Base-by-base conservation (phyloP, 2,329 filamentous ascomycete species). In the Talaromyces sp. region DNA sequence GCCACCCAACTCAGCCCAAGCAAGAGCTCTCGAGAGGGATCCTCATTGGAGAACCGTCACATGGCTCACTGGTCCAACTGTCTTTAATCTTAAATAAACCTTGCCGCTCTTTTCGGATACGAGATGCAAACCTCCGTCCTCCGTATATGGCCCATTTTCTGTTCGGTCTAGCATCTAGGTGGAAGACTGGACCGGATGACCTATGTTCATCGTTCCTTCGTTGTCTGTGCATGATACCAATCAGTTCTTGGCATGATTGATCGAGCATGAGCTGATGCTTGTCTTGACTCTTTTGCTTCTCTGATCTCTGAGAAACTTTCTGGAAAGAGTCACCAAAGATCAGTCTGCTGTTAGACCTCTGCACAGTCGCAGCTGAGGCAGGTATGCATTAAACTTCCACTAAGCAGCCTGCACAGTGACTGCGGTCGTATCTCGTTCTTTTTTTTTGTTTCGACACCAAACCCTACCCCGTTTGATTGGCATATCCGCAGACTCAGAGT, bases 81-180 rank as follows among this genome's bases (percentile, higher is more conserved):
- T 34, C 36, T 38, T 22, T 36, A 56, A 58, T 29, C 34, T 22
- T 56, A 56, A 56, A 56, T 36, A 36, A 36, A 22, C 58, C 22
- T 61, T 38, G 36, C 54, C 45, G 49, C 36, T 22, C 31, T 31
- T 53, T 61, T 61, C 17, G 27, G 43, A 56, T 56, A 61, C 63
- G 56, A 65, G 63, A 29, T 25, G 22, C 47, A 27, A 25, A 53
- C n/a, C n/a, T n/a, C 27, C 27, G 27, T 49, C 53, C 63, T 11
- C 13, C 19, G 34, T 40, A 34, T 10, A 5, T 22, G 38, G 25
- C 7, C 27, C 29, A 19, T 2, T 51, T 51, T 56, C n/a, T 19
- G 51, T 31, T 56, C 36, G 5, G n/a, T n/a, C n/a, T 36, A 0
- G 51, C n/a, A n/a, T n/a, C n/a, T n/a, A 56, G 53, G 8, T n/a